Evolutionary conservation across 352 stramenopile species (phyloP), one percentile per base, ranked within the genome.

Genomic region (Pythium coloratum): DNA sequence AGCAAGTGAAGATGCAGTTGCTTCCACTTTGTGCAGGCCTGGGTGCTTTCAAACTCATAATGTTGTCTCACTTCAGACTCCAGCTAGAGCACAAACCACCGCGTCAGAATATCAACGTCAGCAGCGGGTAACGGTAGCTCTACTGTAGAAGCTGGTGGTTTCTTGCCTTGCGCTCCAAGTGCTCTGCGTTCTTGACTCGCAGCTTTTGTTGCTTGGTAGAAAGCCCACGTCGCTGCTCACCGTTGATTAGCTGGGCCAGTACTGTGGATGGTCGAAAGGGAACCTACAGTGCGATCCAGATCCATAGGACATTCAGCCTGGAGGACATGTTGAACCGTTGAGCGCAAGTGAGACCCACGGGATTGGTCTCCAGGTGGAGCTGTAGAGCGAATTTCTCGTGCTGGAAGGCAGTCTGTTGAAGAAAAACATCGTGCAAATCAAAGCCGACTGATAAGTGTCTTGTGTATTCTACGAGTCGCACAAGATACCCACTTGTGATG

Each of bases 1-100:
- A 54, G 56, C 9, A 55, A 59, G 20, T 82, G 68, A 0, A 76
- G 20, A 49, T 91, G 76, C 14, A 89, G 72, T 55, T 72, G 63
- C 55, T 85, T 90, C 79, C 81, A 88, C 26, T 75, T 76, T 0
- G 56, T 72, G 62, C 78, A 88, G 33, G 78, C 69, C 53, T 83
- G 76, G 9, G 68, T 78, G 32, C 78, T 82, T 54, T 82, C 72
- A 5, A 82, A 59, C 53, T 91, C 79, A 38, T 82, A 88, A 34
- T 88, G 79, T 53, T 89, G 76, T 3, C 76, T 70, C 38, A 88
- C 76, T 58, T 88, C 80, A 9, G 79, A 81, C 58, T 87, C 78
- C 54, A 89, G 67, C 83, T 90, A 42, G 6, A 60, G 2, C 47
- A 18, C 26, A 2, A 59, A 24, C 42, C 42, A 20, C 14, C 3